Conservation (phyloP, 2,329 filamentous ascomycete genomes). For the Dothiorella sarmentorum region DNA sequence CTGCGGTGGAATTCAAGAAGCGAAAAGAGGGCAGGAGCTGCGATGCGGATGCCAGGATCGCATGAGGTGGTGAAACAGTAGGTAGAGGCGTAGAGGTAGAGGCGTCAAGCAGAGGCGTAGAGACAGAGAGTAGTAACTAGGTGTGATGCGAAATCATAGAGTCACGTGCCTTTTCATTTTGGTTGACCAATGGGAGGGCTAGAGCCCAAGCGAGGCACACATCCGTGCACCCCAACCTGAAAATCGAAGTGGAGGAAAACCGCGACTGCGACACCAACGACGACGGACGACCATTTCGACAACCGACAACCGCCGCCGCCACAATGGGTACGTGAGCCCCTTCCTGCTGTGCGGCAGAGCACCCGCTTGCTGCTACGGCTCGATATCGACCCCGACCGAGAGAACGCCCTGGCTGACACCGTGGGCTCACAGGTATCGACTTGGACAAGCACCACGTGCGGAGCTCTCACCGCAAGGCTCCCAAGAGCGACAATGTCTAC, state of each 20-base stretch:
- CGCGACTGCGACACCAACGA: constrained; percentile 16
- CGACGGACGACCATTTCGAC: constrained; percentile 19
- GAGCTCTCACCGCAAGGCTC: constrained; percentile 78
- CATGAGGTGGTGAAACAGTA: background rate
- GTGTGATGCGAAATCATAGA: too few relatives aligned
- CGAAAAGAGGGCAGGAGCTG: background rate
- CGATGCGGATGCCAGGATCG: background rate
- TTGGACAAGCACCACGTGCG: constrained; percentile 60
- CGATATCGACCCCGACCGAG: background rate
- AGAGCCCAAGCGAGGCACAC: constrained; percentile 14
- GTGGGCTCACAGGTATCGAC: constrained; percentile 32
- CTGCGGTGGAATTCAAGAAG: constrained; percentile 3
- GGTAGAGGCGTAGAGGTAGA: too few relatives aligned
- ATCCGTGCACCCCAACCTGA: constrained; percentile 15
- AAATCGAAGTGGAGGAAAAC: constrained; percentile 12
- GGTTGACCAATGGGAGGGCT: too few relatives aligned
- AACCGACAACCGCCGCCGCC: constrained; percentile 17
- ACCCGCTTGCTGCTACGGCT: background rate
- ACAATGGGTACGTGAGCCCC: constrained; percentile 19
- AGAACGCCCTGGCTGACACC: constrained; percentile 5
- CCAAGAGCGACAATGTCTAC: constrained; percentile 98
- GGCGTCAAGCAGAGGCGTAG: too few relatives aligned
- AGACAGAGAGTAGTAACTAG: too few relatives aligned
- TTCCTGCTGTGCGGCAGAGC: background rate
- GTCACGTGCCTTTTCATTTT: too few relatives aligned